Conservation (phyloP, 352 stramenopile genomes). For the Phytophthora cactorum region DNA sequence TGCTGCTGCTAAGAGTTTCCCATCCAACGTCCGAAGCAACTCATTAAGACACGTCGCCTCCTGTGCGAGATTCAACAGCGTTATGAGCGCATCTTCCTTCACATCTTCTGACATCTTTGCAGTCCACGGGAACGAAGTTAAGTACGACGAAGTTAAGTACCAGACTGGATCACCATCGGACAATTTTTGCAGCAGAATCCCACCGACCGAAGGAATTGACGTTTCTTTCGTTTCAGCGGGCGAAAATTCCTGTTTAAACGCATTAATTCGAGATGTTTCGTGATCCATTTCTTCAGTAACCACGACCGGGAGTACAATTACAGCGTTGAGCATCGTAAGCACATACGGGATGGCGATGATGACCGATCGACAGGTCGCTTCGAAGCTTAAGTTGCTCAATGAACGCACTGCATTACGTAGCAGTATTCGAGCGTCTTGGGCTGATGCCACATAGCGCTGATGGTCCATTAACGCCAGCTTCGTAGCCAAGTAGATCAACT, state of each 20-base stretch:
- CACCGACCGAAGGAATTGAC: conserved; percentile 6
- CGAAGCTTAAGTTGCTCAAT: conserved; percentile 72
- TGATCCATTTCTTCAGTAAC: conserved; percentile 5
- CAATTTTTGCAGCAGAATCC: conserved; percentile 4
- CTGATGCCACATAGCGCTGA: conserved; percentile 26
- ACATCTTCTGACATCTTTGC: conserved; percentile 48
- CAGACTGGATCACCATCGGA: conserved; percentile 14
- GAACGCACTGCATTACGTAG: conserved; percentile 65
- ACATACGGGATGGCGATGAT: conserved; percentile 70
- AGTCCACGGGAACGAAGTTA: conserved; percentile 30
- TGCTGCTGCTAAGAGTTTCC: conserved; percentile 52
- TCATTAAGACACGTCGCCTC: conserved; percentile 54
- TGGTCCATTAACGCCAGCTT: conserved; percentile 57
- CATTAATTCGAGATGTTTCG: not conserved
- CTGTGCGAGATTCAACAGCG: conserved; percentile 70
- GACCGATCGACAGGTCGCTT: conserved; percentile 46
- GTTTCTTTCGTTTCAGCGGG: conserved; percentile 3
- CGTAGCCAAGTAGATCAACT: conserved; percentile 63
- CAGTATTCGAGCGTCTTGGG: conserved; percentile 38
- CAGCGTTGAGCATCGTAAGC: conserved; percentile 51
- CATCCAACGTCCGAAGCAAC: conserved; percentile 61
- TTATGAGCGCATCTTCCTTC: conserved; percentile 70
- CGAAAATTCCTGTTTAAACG: not conserved
- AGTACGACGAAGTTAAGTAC: conserved; percentile 21
- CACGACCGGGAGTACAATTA: conserved; percentile 35